Base-by-base conservation (phyloP, 192 early-diverging fungal genomes). In the Podila clonocystis region DNA sequence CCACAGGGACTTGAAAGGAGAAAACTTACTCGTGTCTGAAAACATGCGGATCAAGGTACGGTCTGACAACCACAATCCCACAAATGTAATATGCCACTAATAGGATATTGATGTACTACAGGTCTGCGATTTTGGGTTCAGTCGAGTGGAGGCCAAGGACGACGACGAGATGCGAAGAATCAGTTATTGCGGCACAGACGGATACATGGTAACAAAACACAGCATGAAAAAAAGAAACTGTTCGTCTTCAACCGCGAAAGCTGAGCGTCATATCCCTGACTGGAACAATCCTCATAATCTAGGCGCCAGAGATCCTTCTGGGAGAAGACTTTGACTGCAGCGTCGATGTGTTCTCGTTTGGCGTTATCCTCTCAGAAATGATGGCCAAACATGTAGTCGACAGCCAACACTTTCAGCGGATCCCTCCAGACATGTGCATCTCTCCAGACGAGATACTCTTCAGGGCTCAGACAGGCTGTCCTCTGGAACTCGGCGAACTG, bases 81-180 rank as follows among this genome's bases (percentile, higher is more conserved):
- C n/a, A n/a, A n/a, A n/a, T n/a, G n/a, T n/a, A n/a, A n/a, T n/a
- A n/a, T n/a, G n/a, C n/a, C n/a, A n/a, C n/a, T n/a, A n/a, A n/a
- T n/a, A n/a, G n/a, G n/a, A n/a, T n/a, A 24, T n/a, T 36, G 50
- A 33, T 67, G 13, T 24, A 13, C 55, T 8, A 58, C 58, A 79
- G 76, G 76, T 79, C 19, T 80, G 77, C 58, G 77, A 80, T 28
- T 80, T 80, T 69, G 77, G 77, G 17, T 80, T 80, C 63, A 80
- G 77, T 73, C 70, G 77, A 36, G 64, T 69, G 0, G 77, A 72
- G 34, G 77, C 77, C 52, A 63, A 55, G 49, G 66, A 80, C 60
- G 77, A 72, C 5, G 58, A 64, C 36, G 77, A 80, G 49, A 80
- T 80, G 77, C 71, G 70, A 31, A 65, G 77, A 15, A 80, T 80